Evolutionary conservation across 202 grass and related monocot species (phyloP), one percentile per base, ranked within the genome.

Genomic region (Carex arenaria): DNA sequence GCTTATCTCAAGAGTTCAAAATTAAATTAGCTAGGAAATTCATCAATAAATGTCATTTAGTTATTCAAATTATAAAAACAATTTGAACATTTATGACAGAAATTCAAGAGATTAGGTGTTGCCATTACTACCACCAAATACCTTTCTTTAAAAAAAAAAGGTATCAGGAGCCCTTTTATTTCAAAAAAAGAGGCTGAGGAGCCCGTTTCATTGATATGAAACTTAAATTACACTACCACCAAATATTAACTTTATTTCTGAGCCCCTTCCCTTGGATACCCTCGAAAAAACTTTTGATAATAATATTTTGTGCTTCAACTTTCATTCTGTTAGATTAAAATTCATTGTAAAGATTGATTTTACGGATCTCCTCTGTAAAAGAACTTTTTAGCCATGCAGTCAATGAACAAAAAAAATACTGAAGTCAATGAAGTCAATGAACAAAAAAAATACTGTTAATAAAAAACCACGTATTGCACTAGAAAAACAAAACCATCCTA

Each of bases 51-150:
- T 76, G 7, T 15, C 51, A 76, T 76, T 53, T 56, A 55, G 2
- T 34, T 11, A 76, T 32, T 76, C 23, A 56, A n/a, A n/a, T 59
- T 34, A 78, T 78, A 59, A 38, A 34, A 59, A 54, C 26, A 60
- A 55, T 36, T 76, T 60, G 52, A 60, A 78, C 23, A 75, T 78
- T 57, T 60, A 28, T 74, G 47, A 74, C 45, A 52, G 70, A 74
- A 30, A n/a, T 31, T n/a, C 2, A 28, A 31, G 28, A 66, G 14
- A 66, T 7, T 66, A 60, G 6, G 56, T n/a, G 56, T 66, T 68
- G 32, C 32, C 65, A 40, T 10, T 13, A 68, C 15, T 68, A 68
- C 65, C 65, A 68, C 32, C 32, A 68, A 68, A 68, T 12, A 13
- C 7, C 40, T 42, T 42, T 7, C 4, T 40, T 40, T 40, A 7